Evolutionary conservation across 495 filamentous ascomycete species (phyloP), one percentile per base, ranked within the genome.

Genomic region (Daldinia grandis): DNA sequence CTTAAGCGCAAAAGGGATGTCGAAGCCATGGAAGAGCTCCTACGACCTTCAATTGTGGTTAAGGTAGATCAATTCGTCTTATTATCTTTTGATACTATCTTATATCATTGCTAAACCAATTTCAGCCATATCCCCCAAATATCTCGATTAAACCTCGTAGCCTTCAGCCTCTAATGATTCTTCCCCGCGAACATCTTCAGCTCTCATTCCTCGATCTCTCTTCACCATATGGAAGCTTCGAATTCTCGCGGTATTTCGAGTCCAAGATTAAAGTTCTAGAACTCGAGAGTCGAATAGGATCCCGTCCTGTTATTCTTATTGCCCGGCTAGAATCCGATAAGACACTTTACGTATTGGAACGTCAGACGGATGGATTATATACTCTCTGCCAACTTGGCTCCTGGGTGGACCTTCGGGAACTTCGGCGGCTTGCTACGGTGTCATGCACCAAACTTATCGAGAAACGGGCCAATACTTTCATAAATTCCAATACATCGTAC

Each of bases 271-370:
- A 87, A 49, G 83, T 87, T 27, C 76, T 92, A 24, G 89, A 91
- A 61, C 80, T 85, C 50, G 87, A 89, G 58, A 77, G 84, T 28
- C 85, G 85, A 14, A 76, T 83, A 65, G 78, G 79, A 58, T 77
- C 80, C 17, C 80, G 82, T 5, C 84, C 83, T 28, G 80, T 82
- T 37, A 83, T 96, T 1, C 85, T 97, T 9, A 85, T 93, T 44
- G 91, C 90, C 30, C 83, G 88, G 54, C 81, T 88, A 24, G 84
- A 89, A 38, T 80, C 78, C 8, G 86, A 86, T 73, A 85, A 83
- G 24, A 83, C 82, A 7, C 68, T 92, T 5, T 94, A 90, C 76
- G 90, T 88, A 14, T 76, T 97, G 33, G 94, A 97, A 78, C 80
- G 86, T n/a, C 90, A 92, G 28, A 84, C 84, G 54, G 73, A 78